Evolutionary conservation across 1,284 basidiomycete genomes (phyloP).

Genomic region (Golubevia pallescens): DNA sequence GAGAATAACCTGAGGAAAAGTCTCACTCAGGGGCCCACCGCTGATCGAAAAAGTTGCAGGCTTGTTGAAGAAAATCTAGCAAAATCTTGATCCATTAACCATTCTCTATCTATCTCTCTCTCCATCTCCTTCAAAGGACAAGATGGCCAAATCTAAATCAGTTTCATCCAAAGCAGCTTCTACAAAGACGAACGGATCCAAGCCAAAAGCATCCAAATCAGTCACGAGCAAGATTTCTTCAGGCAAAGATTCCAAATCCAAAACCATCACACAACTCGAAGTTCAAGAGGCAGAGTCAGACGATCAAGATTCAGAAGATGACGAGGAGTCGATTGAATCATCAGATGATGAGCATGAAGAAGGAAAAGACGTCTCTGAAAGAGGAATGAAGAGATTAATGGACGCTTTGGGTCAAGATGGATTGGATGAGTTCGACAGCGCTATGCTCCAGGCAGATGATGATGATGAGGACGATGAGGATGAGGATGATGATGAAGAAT

Average conservation of each 20-base stretch:
- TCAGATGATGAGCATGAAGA: constrained; percentile 33
- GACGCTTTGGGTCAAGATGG: constrained; percentile 53
- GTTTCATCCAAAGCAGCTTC: not conserved
- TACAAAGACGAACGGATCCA: not conserved
- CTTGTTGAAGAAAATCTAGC: no score
- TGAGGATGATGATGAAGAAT: constrained; percentile 27
- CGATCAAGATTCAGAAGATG: constrained; percentile 12
- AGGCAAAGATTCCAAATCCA: not conserved
- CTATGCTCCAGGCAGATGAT: constrained; percentile 35
- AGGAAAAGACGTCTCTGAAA: constrained; percentile 48
- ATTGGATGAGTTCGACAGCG: constrained; percentile 45
- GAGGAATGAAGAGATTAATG: constrained; percentile 54
- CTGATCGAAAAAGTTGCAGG: no score
- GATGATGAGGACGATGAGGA: constrained; percentile 29
- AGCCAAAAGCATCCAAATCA: not conserved
- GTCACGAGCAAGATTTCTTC: not conserved
- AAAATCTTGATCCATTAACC: no score
- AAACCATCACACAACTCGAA: not conserved
- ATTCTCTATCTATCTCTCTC: no score
- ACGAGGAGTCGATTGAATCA: constrained; percentile 24
- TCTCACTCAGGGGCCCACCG: no score
- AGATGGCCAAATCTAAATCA: not conserved
- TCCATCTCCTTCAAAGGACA: no score
- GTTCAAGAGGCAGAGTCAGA: constrained; percentile 17
- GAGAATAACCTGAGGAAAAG: not conserved